phyloP scores from a whole-genome alignment of 1,284 basidiomycete genomes.

The Psilocybe mexicana region DNA sequence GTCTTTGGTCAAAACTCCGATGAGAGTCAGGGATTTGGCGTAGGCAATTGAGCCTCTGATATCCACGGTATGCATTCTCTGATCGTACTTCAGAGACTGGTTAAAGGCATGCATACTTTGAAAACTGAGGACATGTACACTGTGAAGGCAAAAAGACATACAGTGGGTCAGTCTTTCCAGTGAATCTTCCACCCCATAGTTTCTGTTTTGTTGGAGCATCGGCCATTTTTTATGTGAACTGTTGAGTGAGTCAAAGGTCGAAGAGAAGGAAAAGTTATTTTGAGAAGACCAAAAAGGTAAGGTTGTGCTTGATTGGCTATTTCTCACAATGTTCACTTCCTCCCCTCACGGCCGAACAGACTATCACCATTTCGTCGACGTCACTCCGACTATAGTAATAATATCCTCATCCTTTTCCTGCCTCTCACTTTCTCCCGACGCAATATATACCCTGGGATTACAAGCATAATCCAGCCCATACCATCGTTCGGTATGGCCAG shows the following conservation, averaged over 20 bases:
- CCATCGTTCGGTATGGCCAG: background rate
- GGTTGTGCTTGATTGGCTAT: background rate
- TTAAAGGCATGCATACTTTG: conserved; percentile 93
- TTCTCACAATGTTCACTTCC: background rate
- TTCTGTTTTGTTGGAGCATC: conserved; percentile 75
- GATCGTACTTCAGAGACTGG: conserved; percentile 93
- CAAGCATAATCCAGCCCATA: too few species aligned
- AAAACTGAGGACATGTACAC: conserved; percentile 13
- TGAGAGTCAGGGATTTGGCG: conserved; percentile 80
- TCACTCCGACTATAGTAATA: too few species aligned
- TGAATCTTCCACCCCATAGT: conserved; percentile 89
- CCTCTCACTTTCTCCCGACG: background rate
- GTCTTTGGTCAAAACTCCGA: conserved; percentile 76
- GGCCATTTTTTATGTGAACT: conserved; percentile 38
- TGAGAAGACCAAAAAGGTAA: background rate
- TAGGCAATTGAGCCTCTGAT: conserved; percentile 96
- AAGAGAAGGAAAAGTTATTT: background rate
- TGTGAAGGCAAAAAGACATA: conserved; percentile 38
- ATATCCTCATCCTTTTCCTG: background rate
- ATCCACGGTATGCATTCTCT: conserved; percentile 91
- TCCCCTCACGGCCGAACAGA: background rate
- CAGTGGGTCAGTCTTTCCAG: conserved; percentile 87
- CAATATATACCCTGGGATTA: background rate
- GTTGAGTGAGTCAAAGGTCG: background rate
- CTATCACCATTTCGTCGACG: too few species aligned